Evolutionary conservation across 202 grass and related monocot species (phyloP), one percentile per base, ranked within the genome.

Genomic region (Carex sylvatica): DNA sequence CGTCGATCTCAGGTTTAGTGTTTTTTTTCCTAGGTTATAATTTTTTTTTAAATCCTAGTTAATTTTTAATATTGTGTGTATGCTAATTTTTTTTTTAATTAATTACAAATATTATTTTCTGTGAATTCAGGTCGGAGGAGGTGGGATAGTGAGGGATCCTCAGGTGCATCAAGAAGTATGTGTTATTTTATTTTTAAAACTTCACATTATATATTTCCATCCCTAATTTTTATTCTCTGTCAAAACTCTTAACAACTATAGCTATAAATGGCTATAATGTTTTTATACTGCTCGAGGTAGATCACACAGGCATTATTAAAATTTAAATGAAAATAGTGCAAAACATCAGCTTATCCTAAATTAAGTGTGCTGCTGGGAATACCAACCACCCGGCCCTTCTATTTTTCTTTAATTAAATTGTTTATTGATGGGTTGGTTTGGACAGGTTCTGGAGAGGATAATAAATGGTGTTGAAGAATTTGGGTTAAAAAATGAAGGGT

Each of bases 141-240:
- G 95, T 84, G 95, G 92, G 14, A 93, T 93, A 86, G 84, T 95
- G 74, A 90, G 95, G 84, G 95, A 95, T 83, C 91, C 92, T 87
- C 78, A 87, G 40, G 91, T 91, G 85, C 92, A 95, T 90, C 80
- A 98, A 83, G 95, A 98, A 88, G 95, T 98, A 93, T 28, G 86
- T 52, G 19, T 12, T 73, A 33, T 74, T 1, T 20, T 55, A 52
- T 66, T 66, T 63, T 74, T 7, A 26, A 74, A 53, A 74, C 4
- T 63, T 80, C 10, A 60, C 31, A 58, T 40, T 12, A 42, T 70
- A 10, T 81, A 26, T 81, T 47, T 67, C 2, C 10, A 42, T 7
- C 24, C 33, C 6, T 23, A 26, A 9, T 26, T 62, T 2, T 9
- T 62, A 72, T 44, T 44, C 3, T 44, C 7, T 46, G 67, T 70